phyloP scores from a whole-genome alignment of 2,329 filamentous ascomycete genomes.

The Boeremia lycopersici region DNA sequence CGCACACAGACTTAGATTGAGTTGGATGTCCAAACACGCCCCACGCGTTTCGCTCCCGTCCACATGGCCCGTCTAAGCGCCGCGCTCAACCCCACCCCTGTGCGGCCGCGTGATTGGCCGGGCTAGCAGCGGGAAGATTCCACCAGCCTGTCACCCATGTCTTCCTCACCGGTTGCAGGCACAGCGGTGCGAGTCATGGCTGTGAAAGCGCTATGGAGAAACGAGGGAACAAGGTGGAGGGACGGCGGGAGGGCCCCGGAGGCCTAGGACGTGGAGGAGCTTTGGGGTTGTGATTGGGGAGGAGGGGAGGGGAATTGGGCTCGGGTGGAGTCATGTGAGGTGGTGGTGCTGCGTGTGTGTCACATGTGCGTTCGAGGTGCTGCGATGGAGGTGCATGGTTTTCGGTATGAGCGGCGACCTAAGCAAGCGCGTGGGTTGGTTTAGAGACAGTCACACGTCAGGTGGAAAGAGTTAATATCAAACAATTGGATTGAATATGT shows the following conservation, averaged over 20 bases:
- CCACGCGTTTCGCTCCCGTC: neutral
- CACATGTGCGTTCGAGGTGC: neutral
- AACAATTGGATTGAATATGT: conserved; percentile 2
- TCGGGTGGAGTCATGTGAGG: neutral
- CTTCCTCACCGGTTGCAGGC: neutral
- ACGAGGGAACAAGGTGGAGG: neutral
- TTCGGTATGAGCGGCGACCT: neutral
- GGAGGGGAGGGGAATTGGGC: neutral
- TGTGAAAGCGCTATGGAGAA: too few species aligned
- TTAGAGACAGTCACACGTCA: neutral
- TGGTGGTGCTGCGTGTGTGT: neutral
- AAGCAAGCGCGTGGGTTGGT: neutral
- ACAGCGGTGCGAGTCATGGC: too few species aligned
- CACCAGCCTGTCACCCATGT: conserved; percentile 24
- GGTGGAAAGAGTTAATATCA: too few species aligned
- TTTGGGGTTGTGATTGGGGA: neutral
- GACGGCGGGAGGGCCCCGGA: neutral
- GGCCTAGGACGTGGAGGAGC: neutral
- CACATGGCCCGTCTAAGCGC: neutral
- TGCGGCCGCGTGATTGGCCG: too few species aligned
- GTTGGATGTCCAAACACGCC: too few species aligned
- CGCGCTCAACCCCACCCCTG: neutral
- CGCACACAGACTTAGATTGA: too few species aligned
- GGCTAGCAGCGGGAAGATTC: neutral
- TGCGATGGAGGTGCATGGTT: neutral